Conservation (phyloP, 306 rosid species). For the Mimosa bimucronata region DNA sequence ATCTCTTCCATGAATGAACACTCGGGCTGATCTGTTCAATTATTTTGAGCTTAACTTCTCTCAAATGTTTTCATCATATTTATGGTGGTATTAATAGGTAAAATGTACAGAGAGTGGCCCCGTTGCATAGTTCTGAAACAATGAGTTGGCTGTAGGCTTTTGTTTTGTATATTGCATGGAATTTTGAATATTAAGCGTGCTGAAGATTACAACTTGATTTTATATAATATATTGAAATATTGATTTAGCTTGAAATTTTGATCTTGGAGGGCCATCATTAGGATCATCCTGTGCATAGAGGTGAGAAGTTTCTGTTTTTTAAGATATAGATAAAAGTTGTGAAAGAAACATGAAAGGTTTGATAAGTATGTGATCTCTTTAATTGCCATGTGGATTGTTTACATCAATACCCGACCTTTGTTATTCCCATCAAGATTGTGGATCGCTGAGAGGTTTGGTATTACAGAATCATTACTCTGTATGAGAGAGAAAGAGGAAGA, state of each 20-base stretch:
- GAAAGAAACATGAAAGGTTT: background rate
- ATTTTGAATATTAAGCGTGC: background rate
- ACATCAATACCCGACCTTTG: background rate
- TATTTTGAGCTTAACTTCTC: background rate
- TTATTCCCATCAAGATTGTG: background rate
- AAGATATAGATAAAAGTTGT: background rate
- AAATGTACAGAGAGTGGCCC: background rate
- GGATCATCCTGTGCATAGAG: background rate
- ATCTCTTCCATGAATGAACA: too few relatives aligned
- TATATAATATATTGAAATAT: background rate
- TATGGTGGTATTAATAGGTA: background rate
- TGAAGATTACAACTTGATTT: background rate
- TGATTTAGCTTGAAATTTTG: slow-evolving; percentile 11
- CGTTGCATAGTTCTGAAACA: background rate
- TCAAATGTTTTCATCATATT: background rate
- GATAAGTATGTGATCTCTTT: background rate
- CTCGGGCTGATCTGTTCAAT: slow-evolving; percentile 10
- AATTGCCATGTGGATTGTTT: slow-evolving; percentile 1
- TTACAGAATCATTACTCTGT: too few relatives aligned
- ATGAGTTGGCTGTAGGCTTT: background rate
- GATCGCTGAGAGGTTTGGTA: background rate
- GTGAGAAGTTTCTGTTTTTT: background rate
- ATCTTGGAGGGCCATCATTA: slow-evolving; percentile 8
- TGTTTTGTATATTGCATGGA: background rate
- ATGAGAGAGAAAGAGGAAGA: too few relatives aligned